These are phyloP conservation scores for Funneliformis mosseae DNA, from an alignment of 192 early-diverging fungal species.

Conservation along the genomic window DNA sequence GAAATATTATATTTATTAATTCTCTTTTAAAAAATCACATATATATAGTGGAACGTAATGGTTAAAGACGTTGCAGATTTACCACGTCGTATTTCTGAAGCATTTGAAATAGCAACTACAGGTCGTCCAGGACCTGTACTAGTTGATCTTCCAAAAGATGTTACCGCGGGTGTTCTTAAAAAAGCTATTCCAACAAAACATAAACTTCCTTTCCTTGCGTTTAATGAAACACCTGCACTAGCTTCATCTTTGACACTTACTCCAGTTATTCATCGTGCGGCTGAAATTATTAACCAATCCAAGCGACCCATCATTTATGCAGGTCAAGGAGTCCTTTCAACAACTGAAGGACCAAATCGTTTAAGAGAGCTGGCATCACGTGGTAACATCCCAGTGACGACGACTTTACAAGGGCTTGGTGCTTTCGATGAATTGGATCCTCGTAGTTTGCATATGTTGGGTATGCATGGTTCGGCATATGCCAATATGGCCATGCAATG, in stretches of 20 bases:
- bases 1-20: no score
- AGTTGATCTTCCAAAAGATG: conserved; percentile 97
- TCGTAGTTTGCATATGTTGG: conserved; percentile 93
- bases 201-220: conserved; percentile 70
- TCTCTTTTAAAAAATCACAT: background rate
- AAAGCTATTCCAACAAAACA: conserved; percentile 79
- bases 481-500: conserved; percentile 98
- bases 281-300: conserved; percentile 84
- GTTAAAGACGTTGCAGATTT: conserved; percentile 95
- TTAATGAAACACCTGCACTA: conserved; percentile 46
- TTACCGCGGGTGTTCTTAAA: conserved; percentile 87
- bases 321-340: conserved; percentile 86
- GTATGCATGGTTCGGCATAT: conserved; percentile 98
- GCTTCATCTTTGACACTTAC: conserved; percentile 43
- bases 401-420: conserved; percentile 92
- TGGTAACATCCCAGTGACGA: conserved; percentile 96
- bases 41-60: conserved; percentile 90
- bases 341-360: conserved; percentile 78
- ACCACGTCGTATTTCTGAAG: conserved; percentile 96
- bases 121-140: conserved; percentile 97
- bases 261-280: conserved; percentile 63
- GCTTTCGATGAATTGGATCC: conserved; percentile 93
- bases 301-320: conserved; percentile 94
- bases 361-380: conserved; percentile 82
- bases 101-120: conserved; percentile 94